These are phyloP conservation scores for Didymella segeticola DNA, from an alignment of 2,329 filamentous ascomycete genomes.

Conservation along the genomic window DNA sequence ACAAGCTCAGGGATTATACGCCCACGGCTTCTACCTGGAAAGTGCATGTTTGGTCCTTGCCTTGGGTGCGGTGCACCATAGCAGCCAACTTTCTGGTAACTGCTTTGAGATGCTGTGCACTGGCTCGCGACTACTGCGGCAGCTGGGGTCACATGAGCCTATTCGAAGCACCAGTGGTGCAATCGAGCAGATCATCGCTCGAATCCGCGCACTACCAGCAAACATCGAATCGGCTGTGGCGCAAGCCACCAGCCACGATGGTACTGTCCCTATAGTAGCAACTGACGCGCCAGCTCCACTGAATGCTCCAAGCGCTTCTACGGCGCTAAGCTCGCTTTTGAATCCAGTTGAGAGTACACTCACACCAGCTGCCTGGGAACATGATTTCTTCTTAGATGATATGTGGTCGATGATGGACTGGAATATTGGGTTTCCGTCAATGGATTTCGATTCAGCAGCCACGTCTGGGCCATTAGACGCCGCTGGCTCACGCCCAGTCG, in stretches of 20 bases:
- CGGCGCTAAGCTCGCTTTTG: background rate
- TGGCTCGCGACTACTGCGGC: slow-evolving; percentile 1
- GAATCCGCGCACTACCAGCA: background rate
- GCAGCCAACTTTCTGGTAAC: background rate
- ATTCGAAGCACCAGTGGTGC: slow-evolving; percentile 1
- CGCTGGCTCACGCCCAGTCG: too few species aligned
- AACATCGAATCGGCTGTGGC: background rate
- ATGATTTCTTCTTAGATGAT: slow-evolving; percentile 7
- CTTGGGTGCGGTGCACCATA: slow-evolving; percentile 5
- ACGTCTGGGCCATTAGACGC: too few species aligned
- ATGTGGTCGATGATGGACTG: slow-evolving; percentile 18
- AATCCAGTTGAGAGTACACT: background rate
- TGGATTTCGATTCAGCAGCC: background rate
- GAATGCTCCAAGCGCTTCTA: background rate
- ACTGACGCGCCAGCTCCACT: too few species aligned
- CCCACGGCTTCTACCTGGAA: slow-evolving; percentile 14
- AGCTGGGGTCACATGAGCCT: slow-evolving; percentile 4
- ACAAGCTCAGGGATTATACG: background rate
- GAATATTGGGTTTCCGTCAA: slow-evolving; percentile 14
- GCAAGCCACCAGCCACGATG: too few species aligned
- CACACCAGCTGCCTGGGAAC: background rate
- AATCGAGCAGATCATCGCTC: slow-evolving; percentile 10
- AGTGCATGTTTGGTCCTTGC: slow-evolving; percentile 12
- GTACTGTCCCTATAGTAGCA: background rate
- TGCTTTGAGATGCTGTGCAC: slow-evolving; percentile 6